Evolutionary conservation across 2,329 filamentous ascomycete species (phyloP).

Genomic region (Blastomyces percursus): DNA sequence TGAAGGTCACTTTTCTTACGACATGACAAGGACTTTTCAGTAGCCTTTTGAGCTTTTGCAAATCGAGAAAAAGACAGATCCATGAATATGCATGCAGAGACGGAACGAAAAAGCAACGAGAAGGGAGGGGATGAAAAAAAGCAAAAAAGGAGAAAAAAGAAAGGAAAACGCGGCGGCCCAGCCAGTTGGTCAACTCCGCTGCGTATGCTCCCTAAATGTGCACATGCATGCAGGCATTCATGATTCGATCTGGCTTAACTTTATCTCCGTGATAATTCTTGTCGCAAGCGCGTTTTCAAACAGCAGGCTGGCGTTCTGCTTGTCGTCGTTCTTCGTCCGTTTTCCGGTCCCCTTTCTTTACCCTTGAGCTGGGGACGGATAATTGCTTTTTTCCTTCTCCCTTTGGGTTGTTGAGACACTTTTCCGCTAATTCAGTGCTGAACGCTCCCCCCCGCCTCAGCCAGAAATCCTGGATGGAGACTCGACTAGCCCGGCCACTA

Average conservation of each 20-base stretch:
- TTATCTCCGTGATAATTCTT: background rate
- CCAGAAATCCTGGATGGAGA: background rate
- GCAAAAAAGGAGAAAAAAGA: background rate
- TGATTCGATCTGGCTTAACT: background rate
- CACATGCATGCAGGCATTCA: background rate
- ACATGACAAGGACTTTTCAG: background rate
- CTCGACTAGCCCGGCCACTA: background rate
- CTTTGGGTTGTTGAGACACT: no score
- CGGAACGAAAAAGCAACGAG: background rate
- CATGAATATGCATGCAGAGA: background rate
- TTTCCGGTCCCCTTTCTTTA: background rate
- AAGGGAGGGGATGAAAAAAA: background rate
- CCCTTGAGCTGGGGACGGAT: background rate
- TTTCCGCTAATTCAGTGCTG: background rate
- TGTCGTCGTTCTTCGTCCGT: background rate
- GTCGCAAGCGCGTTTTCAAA: background rate
- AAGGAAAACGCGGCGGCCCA: background rate
- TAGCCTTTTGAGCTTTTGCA: background rate
- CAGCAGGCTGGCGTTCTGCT: background rate
- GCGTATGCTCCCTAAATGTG: background rate
- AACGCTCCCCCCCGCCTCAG: background rate
- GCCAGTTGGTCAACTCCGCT: slow-evolving; percentile 3
- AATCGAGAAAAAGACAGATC: background rate
- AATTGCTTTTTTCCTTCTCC: background rate
- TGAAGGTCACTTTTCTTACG: background rate